Conservation (phyloP, 768 basidiomycete species). For the Strobilomyces confusus region DNA sequence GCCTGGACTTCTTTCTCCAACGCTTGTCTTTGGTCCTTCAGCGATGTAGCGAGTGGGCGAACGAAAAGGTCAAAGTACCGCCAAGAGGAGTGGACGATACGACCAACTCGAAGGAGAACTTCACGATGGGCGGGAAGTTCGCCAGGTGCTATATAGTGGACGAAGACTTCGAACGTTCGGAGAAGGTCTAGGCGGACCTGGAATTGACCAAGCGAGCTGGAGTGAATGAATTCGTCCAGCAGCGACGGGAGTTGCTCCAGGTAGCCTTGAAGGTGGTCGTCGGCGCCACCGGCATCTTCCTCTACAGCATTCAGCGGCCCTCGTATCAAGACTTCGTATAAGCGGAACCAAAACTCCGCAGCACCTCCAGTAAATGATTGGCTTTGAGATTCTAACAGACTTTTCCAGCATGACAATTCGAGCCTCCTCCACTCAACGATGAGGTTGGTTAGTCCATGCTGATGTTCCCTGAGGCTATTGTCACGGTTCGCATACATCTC, state of each 20-base stretch:
- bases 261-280: conserved; percentile 44
- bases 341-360: conserved; percentile 85
- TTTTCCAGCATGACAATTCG: conserved; percentile 86
- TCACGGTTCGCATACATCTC: conserved; percentile 92
- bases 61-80: conserved; percentile 63
- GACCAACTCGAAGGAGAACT: conserved; percentile 47
- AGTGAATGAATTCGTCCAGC: conserved; percentile 72
- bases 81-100: conserved; percentile 58
- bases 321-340: conserved; percentile 75
- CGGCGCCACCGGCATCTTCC: conserved; percentile 32
- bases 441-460: conserved; percentile 58
- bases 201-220: conserved; percentile 84
- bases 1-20: conserved; percentile 80
- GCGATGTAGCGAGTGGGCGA: conserved; percentile 39
- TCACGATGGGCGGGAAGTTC: conserved; percentile 29
- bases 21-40: conserved; percentile 50
- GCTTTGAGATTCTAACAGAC: conserved; percentile 69
- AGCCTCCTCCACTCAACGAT: conserved; percentile 89
- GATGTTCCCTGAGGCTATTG: conserved; percentile 71
- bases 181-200: conserved; percentile 62
- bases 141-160: conserved; percentile 33
- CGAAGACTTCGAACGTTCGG: conserved; percentile 57
- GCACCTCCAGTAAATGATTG: conserved; percentile 39
- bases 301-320: conserved; percentile 51
- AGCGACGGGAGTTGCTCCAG: conserved; percentile 67